Evolutionary conservation across 345 rosid species (phyloP), one percentile per base, ranked within the genome.

Genomic region (Adansonia digitata): DNA sequence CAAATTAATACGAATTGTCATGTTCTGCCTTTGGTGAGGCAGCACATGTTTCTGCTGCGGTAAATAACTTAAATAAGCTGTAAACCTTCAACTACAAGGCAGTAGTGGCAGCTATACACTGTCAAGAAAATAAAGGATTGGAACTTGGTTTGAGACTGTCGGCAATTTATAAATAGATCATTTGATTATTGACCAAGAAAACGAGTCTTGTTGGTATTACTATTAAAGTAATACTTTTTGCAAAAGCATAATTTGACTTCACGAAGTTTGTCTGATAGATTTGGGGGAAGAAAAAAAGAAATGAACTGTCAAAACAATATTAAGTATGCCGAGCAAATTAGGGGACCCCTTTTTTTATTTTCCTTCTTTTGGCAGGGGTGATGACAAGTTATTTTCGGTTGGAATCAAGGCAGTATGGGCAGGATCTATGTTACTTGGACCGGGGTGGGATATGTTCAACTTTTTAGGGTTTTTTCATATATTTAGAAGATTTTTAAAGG

Each of bases 251-350:
- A 40, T 11, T 40, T 7, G 8, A 39, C 45, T 10, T 22, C 45
- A 22, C 29, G 42, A 42, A 24, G 29, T 12, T 66, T 66, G 7
- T 22, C 34, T 22, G 18, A 66, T 66, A 22, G 70, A 24, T 12
- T 40, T 66, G 70, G 70, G 70, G 6, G 22, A 42, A 42, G 70
- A 66, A 62, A 62, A 62, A 35, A 35, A 49, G 55, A 40, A 12
- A 6, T 2, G n/a, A 37, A 37, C 43, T 37, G 27, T 14, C 17
- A 40, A 22, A 65, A 5, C 49, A 40, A 59, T 6, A 6, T 1
- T 7, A 51, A n/a, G n/a, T n/a, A n/a, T n/a, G n/a, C n/a, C n/a
- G n/a, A 29, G 26, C 7, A 34, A 62, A 2, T 62, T 35, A 7
- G 17, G 34, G 51, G 34, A 24, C 27, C 31, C 24, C 31, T 29